Percentiles rank a stretch among this genome's conserved stretches.
phyloP scores from a whole-genome alignment of 2,329 filamentous ascomycete species.

The Aureobasidium sp. region DNA sequence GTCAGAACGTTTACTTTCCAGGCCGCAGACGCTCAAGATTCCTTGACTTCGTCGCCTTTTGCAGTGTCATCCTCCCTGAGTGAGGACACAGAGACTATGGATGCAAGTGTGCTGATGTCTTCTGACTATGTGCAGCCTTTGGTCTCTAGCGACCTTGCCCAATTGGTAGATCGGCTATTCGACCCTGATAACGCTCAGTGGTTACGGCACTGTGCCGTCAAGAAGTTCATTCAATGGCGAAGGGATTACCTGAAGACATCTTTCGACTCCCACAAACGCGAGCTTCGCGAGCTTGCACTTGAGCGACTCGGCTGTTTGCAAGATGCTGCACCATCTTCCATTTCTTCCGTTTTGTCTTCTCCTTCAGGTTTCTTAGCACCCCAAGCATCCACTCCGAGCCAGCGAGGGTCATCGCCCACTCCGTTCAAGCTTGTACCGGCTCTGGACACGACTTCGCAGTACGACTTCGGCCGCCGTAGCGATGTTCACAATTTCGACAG shows the following conservation, averaged over 20 bases:
- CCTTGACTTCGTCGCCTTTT: constrained; percentile 43
- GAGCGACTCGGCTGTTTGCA: constrained; percentile 18
- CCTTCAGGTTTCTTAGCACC: constrained; percentile 15
- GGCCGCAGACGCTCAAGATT: constrained; percentile 26
- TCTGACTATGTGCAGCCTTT: constrained; percentile 82
- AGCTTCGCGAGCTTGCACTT: constrained; percentile 19
- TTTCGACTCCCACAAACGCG: constrained; percentile 22
- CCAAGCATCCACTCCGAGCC: neutral
- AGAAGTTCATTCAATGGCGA: constrained; percentile 71
- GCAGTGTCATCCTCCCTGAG: constrained; percentile 67
- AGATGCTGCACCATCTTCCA: constrained; percentile 10
- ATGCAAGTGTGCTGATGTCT: constrained; percentile 88
- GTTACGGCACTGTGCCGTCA: constrained; percentile 72
- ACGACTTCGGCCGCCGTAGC: neutral
- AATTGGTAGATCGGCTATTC: constrained; percentile 66
- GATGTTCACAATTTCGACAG: neutral
- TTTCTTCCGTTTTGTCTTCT: constrained; percentile 21
- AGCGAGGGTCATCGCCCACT: neutral
- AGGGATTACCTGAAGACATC: constrained; percentile 24
- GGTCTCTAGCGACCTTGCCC: constrained; percentile 61
- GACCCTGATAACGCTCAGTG: constrained; percentile 69
- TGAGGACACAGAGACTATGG: constrained; percentile 74
- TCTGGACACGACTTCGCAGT: neutral
- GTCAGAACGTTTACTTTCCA: constrained; percentile 60
- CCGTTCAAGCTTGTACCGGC: constrained; percentile 2